Evolutionary conservation across 768 basidiomycete genomes (phyloP), one percentile per base, ranked within the genome.

Genomic region (Stropharia rugosoannulata): DNA sequence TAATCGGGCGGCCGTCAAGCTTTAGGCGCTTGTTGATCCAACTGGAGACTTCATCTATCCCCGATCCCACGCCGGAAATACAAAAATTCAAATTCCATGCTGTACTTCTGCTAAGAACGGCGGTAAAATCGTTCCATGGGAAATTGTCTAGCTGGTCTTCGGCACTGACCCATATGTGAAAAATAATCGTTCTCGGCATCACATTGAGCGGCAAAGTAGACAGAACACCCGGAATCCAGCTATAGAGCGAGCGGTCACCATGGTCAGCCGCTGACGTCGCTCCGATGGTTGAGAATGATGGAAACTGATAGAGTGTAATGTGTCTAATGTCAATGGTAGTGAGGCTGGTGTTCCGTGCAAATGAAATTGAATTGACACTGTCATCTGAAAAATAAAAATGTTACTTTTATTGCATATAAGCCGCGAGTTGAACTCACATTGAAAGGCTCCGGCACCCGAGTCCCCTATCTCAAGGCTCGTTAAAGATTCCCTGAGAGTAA

Each of bases 241-340:
- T 52, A 49, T 62, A 68, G 8, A 62, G 66, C 15, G 66, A 64
- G 39, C 15, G 29, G 29, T 32, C 29, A 32, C 29, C 29, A 32
- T 32, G 29, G 29, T 10, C 29, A 32, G 6, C 29, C 29, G 29
- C 9, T 32, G 29, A 32, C 29, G 9, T 32, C 29, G 29, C 56
- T 43, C 60, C 56, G 15, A 60, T 46, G 29, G 1, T 19, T 16
- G 50, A 49, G 37, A 18, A 46, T 45, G 53, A 56, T 11, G 67
- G 67, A 42, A 73, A 73, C 36, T 67, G 68, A 57, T 71, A 74
- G 25, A 74, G 67, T 5, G 63, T 70, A 29, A 74, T 62, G 54
- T 70, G 66, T 52, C 66, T 66, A 32, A 74, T 49, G 55, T 57
- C 57, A 27, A 74, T 57, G 44, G 57, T 63, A 44, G 64, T 66